phyloP scores from a whole-genome alignment of 2,329 filamentous ascomycete genomes.

The Graphiopsis chlorocephala region DNA sequence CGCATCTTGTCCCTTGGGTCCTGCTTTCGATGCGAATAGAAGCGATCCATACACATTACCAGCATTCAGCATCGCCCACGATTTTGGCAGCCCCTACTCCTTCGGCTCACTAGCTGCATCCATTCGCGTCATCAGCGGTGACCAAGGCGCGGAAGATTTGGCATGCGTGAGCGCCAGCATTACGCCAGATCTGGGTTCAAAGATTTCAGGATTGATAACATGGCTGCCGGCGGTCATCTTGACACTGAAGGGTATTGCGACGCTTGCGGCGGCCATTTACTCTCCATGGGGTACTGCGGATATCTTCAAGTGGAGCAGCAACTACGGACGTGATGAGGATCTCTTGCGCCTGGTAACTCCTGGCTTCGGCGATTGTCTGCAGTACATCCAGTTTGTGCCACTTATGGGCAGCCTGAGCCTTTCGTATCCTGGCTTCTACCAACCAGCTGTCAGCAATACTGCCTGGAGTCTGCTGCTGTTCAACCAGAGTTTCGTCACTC shows the following conservation, averaged over 20 bases:
- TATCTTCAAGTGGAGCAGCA: slow-evolving; percentile 94
- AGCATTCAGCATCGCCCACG: slow-evolving; percentile 69
- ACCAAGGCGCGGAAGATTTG: slow-evolving; percentile 60
- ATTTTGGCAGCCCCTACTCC: slow-evolving; percentile 78
- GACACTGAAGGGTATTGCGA: slow-evolving; percentile 75
- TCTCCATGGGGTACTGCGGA: slow-evolving; percentile 93
- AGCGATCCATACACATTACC: slow-evolving; percentile 58
- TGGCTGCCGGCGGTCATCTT: slow-evolving; percentile 78
- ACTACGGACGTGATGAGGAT: slow-evolving; percentile 92
- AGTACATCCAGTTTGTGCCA: slow-evolving; percentile 92
- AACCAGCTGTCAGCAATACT: slow-evolving; percentile 82
- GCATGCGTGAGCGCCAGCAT: slow-evolving; percentile 80
- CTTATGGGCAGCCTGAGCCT: slow-evolving; percentile 84
- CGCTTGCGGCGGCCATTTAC: slow-evolving; percentile 77
- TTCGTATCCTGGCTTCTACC: slow-evolving; percentile 90
- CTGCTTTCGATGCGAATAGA: slow-evolving; percentile 62
- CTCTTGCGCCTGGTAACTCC: slow-evolving; percentile 88
- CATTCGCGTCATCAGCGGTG: slow-evolving; percentile 72
- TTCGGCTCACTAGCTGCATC: slow-evolving; percentile 79
- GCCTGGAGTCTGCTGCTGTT: slow-evolving; percentile 92
- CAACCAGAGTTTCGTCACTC: slow-evolving; percentile 80
- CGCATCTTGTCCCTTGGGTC: slow-evolving; percentile 69
- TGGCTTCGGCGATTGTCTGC: slow-evolving; percentile 92
- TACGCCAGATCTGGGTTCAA: slow-evolving; percentile 74
- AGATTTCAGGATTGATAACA: slow-evolving; percentile 65